phyloP scores from a whole-genome alignment of 176 grass and related monocot species.

The Otatea glauca region DNA sequence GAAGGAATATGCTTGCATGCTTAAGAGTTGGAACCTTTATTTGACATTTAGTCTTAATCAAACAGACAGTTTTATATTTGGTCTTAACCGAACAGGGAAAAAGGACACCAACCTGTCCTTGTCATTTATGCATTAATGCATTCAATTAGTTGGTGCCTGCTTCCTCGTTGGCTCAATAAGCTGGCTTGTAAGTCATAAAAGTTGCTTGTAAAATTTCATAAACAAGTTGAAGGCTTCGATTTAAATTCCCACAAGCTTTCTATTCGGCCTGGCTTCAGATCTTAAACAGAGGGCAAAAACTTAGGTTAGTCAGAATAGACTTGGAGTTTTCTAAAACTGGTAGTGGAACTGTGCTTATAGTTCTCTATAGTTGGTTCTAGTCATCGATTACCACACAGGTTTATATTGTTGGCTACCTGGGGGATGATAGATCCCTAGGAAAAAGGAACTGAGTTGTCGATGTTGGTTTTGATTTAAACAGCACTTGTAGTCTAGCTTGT shows the following conservation, averaged over 20 bases:
- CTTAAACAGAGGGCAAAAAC: background rate
- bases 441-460: background rate
- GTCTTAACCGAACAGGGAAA: constrained; percentile 12
- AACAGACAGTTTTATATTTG: background rate
- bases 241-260: background rate
- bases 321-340: background rate
- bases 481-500: background rate
- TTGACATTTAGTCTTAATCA: constrained; percentile 9
- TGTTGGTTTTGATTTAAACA: background rate
- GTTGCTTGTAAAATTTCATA: too few relatives aligned
- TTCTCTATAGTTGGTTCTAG: background rate
- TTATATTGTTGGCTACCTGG: background rate
- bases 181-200: too few relatives aligned
- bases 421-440: background rate
- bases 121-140: constrained; percentile 26
- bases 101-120: constrained; percentile 25
- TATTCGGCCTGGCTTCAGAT: background rate
- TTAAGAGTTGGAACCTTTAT: background rate
- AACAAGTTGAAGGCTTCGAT: too few relatives aligned
- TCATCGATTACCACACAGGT: background rate
- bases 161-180: background rate
- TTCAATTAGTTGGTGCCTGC: constrained; percentile 4
- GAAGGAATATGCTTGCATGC: background rate
- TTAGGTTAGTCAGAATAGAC: background rate
- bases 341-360: background rate